Base-by-base conservation (phyloP, 108 stramenopile species). In the Cyclotella kingstonii region DNA sequence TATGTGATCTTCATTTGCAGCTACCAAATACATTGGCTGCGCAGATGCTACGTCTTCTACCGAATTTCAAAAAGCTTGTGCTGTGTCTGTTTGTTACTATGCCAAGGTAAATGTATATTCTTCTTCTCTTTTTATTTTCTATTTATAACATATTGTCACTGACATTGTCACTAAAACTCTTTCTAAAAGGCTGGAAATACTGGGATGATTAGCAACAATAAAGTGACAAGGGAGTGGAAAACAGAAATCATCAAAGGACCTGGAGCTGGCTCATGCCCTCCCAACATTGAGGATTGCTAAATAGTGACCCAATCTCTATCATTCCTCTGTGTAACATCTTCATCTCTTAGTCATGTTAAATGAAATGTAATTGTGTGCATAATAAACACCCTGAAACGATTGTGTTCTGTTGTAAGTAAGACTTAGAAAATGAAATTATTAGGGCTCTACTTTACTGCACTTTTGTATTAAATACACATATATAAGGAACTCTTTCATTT, bases 81-180 rank as follows among this genome's bases (percentile, higher is more conserved):
- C 53, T 19, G 53, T 36, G 18, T 54, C 53, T 21, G 53, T 54
- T 10, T 54, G 53, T 54, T 54, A 35, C 21, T 54, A 54, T 19
- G 53, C 25, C 35, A 54, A 54, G 35, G 53, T 54, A 54, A 36
- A 21, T n/a, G 12, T 50, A 29, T 27, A 21, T 29, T n/a, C 3
- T 4, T 4, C 6, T 1, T 19, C 5, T 1, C 31, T 1, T 27
- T 5, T 28, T 30, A n/a, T 27, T 4, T 51, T 1, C 10, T 2
- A 17, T 29, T 23, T 17, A 30, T 30, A 1, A 2, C 2, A 15
- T 11, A 15, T 29, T 46, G 1, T 7, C 5, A 2, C 45, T 46
- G 18, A 22, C 21, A 46, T 22, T 19, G n/a, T n/a, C n/a, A n/a
- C n/a, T n/a, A n/a, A n/a, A n/a, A n/a, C n/a, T 7, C 5, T 18